phyloP scores from a whole-genome alignment of 1,284 basidiomycete species.

The Coniferiporia weirii region DNA sequence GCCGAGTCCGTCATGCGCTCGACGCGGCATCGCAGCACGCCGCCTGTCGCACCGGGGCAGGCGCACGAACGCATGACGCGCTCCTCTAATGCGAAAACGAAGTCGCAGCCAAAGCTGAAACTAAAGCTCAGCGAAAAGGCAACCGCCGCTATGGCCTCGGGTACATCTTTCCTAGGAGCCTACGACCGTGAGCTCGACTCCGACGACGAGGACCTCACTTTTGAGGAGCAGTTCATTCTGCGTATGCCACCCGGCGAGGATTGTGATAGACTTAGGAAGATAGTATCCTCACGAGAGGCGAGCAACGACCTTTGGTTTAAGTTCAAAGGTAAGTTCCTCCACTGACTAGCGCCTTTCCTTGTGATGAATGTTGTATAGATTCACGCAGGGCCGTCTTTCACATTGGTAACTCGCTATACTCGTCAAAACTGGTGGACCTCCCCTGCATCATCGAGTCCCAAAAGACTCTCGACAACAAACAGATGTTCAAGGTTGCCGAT shows the following conservation, averaged over 20 bases:
- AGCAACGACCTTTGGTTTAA: constrained; percentile 94
- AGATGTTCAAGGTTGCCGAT: constrained; percentile 98
- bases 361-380: constrained; percentile 46
- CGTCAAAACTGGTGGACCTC: constrained; percentile 93
- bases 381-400: constrained; percentile 90
- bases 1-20: constrained; percentile 12
- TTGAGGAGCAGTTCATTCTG: constrained; percentile 97
- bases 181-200: constrained; percentile 96
- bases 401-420: constrained; percentile 75
- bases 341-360: background rate
- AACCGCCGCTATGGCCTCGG: constrained; percentile 64
- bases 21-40: constrained; percentile 25
- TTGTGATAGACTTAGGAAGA: constrained; percentile 71
- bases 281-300: constrained; percentile 76
- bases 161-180: constrained; percentile 78
- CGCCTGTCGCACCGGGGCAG: background rate
- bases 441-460: constrained; percentile 94
- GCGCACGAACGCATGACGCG: constrained; percentile 30
- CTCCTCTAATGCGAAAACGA: constrained; percentile 33
- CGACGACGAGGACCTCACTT: constrained; percentile 88
- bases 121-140: constrained; percentile 77
- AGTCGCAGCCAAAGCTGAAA: constrained; percentile 71
- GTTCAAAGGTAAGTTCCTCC: constrained; percentile 73
- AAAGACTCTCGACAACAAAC: constrained; percentile 94
- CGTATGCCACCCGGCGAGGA: constrained; percentile 85